Base-by-base conservation (phyloP, 192 early-diverging fungal genomes). In the Obelidium mucronatum region DNA sequence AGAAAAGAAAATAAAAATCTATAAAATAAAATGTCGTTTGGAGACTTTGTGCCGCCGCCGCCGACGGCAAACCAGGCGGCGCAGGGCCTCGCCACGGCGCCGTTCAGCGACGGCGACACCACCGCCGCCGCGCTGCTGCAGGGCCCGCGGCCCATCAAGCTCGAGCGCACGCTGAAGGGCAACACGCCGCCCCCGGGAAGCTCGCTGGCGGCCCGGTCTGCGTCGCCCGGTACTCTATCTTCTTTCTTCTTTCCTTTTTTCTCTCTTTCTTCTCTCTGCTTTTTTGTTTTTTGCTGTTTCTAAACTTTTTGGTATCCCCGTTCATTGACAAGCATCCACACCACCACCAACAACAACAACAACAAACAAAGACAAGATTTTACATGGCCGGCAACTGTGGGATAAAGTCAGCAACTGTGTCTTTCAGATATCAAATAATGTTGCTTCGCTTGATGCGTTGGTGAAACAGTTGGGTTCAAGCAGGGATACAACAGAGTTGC, bases 351-450 rank as follows among this genome's bases (percentile, higher is more conserved):
- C 44, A 19, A 48, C 44, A 48, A 19, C 19, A 15, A 19, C 44
- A 48, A 6, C 55, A 58, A 24, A 58, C 6, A 31, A 58, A 8
- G 8, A 8, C 55, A 26, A 6, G 26, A 22, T 58, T 24, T 8
- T 26, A 8, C 22, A 58, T 24, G 55, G 55, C 5, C 59, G 11
- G 60, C 53, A 79, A 22, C 72, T 87, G 36, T 85, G 86, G 58
- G 91, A 93, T 39, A 84, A 88, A 64, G 86, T 94, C 13, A 96
- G 94, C 15, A 92, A 94, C 71, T 87, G 93, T 73, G 89, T 98
- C 37, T 97, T 96, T 80, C 85, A 86, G 42, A 94, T 98, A 67
- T 94, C 93, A 55, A 89, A 87, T 72, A 93, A 92, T 79, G 93
- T 95, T 34, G 92, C 92, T 11, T 89, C 88, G 72, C 95, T 97